A percentile compares a stretch with the other conserved stretches of the same genome.
Conservation (phyloP, 805 yeast species). For the Kodamaea lidongshanica region DNA sequence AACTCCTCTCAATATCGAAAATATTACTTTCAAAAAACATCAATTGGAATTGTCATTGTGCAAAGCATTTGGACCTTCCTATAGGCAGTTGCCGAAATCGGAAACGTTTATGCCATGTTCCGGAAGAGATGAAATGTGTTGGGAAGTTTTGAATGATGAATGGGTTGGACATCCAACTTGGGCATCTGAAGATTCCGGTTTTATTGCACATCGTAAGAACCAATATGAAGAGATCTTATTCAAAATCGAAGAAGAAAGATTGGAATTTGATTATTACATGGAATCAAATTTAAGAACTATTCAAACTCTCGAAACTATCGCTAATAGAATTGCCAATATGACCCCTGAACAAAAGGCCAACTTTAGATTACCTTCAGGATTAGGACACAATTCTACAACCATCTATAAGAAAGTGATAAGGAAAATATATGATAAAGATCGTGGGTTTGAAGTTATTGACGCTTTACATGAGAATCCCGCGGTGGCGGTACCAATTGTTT, state of each 20-base stretch:
- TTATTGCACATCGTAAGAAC: slow-evolving; percentile 96
- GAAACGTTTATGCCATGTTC: slow-evolving; percentile 97
- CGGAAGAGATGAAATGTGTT: slow-evolving; percentile 98
- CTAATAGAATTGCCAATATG: slow-evolving; percentile 91
- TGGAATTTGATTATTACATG: slow-evolving; percentile 93
- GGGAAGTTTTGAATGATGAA: slow-evolving; percentile 97
- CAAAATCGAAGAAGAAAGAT: slow-evolving; percentile 97
- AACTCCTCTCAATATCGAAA: slow-evolving; percentile 80
- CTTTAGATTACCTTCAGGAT: slow-evolving; percentile 85
- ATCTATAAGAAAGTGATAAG: slow-evolving; percentile 91
- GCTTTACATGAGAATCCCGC: slow-evolving; percentile 95
- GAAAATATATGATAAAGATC: slow-evolving; percentile 87
- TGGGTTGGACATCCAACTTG: slow-evolving; percentile 99
- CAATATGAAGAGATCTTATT: slow-evolving; percentile 95
- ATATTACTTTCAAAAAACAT: slow-evolving; percentile 82
- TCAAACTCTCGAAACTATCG: slow-evolving; percentile 91
- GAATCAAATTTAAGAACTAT: slow-evolving; percentile 92
- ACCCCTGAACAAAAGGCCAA: slow-evolving; percentile 77
- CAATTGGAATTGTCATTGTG: slow-evolving; percentile 84
- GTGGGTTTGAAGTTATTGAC: slow-evolving; percentile 93
- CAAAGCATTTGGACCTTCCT: slow-evolving; percentile 93
- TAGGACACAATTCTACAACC: slow-evolving; percentile 86
- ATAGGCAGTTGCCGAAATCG: slow-evolving; percentile 84
- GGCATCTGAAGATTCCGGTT: slow-evolving; percentile 99
- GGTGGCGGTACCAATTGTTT: slow-evolving; percentile 87